Percentiles rank a stretch among this genome's conserved stretches.
Conservation (phyloP, 305 asterid genomes). For the Fraxinus paxiana region DNA sequence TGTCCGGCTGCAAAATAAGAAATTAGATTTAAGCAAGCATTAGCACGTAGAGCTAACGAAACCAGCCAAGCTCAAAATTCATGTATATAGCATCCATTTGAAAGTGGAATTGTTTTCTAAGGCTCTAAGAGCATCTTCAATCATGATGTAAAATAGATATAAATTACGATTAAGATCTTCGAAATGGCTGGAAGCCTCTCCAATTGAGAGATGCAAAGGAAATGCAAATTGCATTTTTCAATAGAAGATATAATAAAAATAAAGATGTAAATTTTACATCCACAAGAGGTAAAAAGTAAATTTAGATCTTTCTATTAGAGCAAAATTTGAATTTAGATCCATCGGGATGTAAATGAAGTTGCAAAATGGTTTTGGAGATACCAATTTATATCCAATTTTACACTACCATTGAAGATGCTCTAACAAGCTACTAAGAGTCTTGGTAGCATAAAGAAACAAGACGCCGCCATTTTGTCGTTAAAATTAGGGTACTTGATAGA, state of each 20-base stretch:
- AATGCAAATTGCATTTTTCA: background rate
- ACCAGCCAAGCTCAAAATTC: background rate
- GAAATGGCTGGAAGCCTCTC: background rate
- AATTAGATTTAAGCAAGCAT: conserved; percentile 5
- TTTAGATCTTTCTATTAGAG: background rate
- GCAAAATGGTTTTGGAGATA: background rate
- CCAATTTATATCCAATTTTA: background rate
- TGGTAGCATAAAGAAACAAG: background rate
- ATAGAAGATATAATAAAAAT: no score
- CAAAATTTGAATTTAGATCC: background rate
- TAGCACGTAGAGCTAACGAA: background rate
- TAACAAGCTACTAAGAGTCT: background rate
- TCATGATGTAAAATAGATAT: background rate
- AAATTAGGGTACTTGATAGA: background rate
- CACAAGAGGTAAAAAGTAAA: background rate
- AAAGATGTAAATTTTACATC: background rate
- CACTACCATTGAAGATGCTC: background rate
- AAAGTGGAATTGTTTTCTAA: background rate
- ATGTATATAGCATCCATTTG: background rate
- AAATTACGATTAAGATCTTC: background rate
- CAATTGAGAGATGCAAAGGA: background rate
- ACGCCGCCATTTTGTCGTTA: background rate
- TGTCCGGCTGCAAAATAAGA: conserved; percentile 54
- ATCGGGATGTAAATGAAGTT: background rate
- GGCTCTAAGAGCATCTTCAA: background rate